Conservation (phyloP, 2,329 filamentous ascomycete genomes). For the Dactylonectria estremocensis region DNA sequence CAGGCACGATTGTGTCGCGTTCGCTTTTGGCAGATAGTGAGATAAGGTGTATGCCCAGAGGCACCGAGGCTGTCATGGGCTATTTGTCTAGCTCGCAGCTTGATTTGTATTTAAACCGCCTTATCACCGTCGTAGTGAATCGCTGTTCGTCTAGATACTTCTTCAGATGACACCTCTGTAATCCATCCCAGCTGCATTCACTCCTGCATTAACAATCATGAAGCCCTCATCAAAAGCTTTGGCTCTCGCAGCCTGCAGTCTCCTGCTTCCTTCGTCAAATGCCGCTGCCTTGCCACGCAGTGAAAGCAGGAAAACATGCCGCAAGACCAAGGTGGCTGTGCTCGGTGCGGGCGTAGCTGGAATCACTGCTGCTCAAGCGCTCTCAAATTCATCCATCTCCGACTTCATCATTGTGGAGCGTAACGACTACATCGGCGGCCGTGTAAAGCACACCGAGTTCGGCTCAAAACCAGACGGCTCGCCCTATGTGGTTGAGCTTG, state of each 20-base stretch:
- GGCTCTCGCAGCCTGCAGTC: not conserved
- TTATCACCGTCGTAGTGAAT: not conserved
- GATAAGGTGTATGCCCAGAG: not conserved
- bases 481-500: slow-evolving; percentile 73
- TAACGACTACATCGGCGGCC: slow-evolving; percentile 74
- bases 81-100: not conserved
- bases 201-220: not conserved
- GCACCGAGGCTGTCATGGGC: not conserved
- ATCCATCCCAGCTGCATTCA: not conserved
- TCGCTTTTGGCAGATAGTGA: not conserved
- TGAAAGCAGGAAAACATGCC: slow-evolving; percentile 39
- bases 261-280: not conserved
- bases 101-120: not conserved
- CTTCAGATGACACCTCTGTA: not conserved
- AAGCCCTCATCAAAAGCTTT: slow-evolving; percentile 3
- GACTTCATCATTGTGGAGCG: slow-evolving; percentile 79
- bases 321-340: slow-evolving; percentile 52
- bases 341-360: slow-evolving; percentile 74
- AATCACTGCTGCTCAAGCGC: slow-evolving; percentile 75
- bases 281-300: not conserved
- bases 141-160: not conserved
- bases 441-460: slow-evolving; percentile 70
- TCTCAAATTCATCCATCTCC: slow-evolving; percentile 71
- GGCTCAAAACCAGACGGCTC: slow-evolving; percentile 65
- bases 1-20: not conserved